A percentile compares a stretch with the other conserved stretches of the same genome.
phyloP scores from a whole-genome alignment of 1,139 yeast species.

The Taphrina deformans region DNA sequence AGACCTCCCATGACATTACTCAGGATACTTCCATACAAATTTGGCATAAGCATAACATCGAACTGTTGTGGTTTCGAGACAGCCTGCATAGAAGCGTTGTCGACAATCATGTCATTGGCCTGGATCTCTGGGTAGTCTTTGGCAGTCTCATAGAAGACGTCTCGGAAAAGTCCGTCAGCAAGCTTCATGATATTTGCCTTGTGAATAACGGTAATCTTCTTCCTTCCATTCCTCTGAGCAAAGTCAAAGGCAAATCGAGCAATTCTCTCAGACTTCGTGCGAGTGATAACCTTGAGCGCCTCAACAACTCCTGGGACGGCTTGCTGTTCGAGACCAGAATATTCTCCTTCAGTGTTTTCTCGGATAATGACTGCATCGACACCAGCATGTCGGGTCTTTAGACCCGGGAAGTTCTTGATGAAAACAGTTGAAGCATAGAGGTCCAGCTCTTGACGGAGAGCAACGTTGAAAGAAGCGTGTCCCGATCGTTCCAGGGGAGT shows the following conservation, averaged over 20 bases:
- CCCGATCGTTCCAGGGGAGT: conserved; percentile 78
- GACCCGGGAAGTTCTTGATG: conserved; percentile 94
- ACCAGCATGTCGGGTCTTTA: conserved; percentile 79
- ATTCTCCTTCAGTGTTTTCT: conserved; percentile 98
- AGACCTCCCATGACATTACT: conserved; percentile 98
- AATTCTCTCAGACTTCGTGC: conserved; percentile 92
- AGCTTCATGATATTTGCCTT: conserved; percentile 99
- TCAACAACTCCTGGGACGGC: conserved; percentile 98
- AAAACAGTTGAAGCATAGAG: conserved; percentile 91
- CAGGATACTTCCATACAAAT: conserved; percentile 93
- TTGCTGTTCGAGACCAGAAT: conserved; percentile 97
- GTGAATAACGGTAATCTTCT: conserved; percentile 93
- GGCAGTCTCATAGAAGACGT: conserved; percentile 88
- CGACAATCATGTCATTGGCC: conserved; percentile 92
- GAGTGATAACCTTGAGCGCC: conserved; percentile 91
- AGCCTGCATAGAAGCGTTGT: conserved; percentile 99
- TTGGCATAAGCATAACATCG: conserved; percentile 96
- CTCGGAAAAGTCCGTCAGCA: conserved; percentile 97
- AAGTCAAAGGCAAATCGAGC: conserved; percentile 97
- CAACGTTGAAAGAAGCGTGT: conserved; percentile 86
- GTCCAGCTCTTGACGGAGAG: conserved; percentile 92
- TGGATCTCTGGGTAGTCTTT: conserved; percentile 72
- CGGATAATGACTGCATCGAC: conserved; percentile 93
- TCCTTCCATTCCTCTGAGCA: conserved; percentile 88
- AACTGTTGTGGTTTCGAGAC: conserved; percentile 97